Conservation (phyloP, 495 filamentous ascomycete species). For the Lasiosphaeris hirsuta region DNA sequence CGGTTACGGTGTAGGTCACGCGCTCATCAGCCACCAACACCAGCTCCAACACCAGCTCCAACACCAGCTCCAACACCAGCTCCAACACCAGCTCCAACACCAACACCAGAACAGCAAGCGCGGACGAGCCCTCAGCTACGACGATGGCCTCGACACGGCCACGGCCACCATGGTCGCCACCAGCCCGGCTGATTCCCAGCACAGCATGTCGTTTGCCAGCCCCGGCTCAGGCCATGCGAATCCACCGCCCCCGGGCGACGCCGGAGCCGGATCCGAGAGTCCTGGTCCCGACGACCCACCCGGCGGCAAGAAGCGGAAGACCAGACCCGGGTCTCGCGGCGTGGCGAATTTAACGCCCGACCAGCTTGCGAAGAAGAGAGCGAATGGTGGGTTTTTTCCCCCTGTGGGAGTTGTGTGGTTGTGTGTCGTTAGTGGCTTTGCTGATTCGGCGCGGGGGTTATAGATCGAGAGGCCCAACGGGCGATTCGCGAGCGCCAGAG, state of each 20-base stretch:
- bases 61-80: too few species aligned
- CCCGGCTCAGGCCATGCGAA: too few species aligned
- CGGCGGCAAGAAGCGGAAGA: constrained; percentile 37
- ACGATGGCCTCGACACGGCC: too few species aligned
- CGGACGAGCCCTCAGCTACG: too few species aligned
- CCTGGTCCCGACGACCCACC: background rate
- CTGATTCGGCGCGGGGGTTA: background rate
- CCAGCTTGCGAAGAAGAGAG: constrained; percentile 71
- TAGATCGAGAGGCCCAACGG: constrained; percentile 75
- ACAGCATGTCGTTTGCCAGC: background rate
- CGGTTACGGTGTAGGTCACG: too few species aligned
- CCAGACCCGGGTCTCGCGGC: constrained; percentile 47
- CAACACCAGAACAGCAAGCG: too few species aligned
- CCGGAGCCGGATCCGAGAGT: background rate
- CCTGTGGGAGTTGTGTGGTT: background rate
- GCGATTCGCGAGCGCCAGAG: constrained; percentile 78
- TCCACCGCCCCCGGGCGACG: background rate
- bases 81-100: too few species aligned
- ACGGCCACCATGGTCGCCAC: constrained; percentile 18
- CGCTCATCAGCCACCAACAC: too few species aligned
- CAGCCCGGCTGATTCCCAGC: constrained; percentile 17
- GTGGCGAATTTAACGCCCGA: constrained; percentile 69
- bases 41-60: too few species aligned
- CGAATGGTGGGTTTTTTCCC: constrained; percentile 53
- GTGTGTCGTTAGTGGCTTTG: background rate